Conservation (phyloP, 106 monocot genomes). For the Acorus gramineus region DNA sequence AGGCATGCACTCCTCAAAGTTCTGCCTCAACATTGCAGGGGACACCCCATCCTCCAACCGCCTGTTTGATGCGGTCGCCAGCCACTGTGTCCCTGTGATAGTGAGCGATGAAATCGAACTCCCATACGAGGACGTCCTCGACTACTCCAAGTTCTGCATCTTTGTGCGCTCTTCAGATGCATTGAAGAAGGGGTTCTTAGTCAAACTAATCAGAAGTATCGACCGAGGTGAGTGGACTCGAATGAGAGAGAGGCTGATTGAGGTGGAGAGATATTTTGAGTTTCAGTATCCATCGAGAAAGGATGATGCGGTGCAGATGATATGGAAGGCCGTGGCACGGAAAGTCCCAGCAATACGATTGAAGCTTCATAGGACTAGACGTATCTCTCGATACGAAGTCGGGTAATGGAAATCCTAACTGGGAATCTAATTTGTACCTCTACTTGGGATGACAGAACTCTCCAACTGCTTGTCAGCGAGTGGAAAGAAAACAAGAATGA, state of each 20-base stretch:
- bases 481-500: too few species aligned
- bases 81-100: constrained; percentile 69
- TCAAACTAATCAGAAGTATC: constrained; percentile 37
- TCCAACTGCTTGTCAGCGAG: too few species aligned
- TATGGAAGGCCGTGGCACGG: constrained; percentile 62
- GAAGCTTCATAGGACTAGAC: constrained; percentile 40
- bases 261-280: constrained; percentile 48
- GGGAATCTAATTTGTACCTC: too few species aligned
- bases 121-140: constrained; percentile 60
- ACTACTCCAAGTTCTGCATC: constrained; percentile 66
- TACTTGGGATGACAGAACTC: too few species aligned
- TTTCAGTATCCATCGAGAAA: constrained; percentile 41
- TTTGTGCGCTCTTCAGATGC: constrained; percentile 63
- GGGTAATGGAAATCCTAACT: not conserved
- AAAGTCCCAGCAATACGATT: constrained; percentile 45
- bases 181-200: constrained; percentile 45
- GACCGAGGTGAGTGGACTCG: constrained; percentile 44
- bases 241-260: constrained; percentile 59
- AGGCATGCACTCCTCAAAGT: constrained; percentile 52
- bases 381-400: constrained; percentile 29
- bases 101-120: constrained; percentile 78
- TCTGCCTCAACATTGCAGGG: constrained; percentile 60
- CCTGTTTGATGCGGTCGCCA: constrained; percentile 59
- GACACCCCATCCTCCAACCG: constrained; percentile 67
- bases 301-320: constrained; percentile 75